Conservation (phyloP, 306 rosid species). For the Quercus glauca region DNA sequence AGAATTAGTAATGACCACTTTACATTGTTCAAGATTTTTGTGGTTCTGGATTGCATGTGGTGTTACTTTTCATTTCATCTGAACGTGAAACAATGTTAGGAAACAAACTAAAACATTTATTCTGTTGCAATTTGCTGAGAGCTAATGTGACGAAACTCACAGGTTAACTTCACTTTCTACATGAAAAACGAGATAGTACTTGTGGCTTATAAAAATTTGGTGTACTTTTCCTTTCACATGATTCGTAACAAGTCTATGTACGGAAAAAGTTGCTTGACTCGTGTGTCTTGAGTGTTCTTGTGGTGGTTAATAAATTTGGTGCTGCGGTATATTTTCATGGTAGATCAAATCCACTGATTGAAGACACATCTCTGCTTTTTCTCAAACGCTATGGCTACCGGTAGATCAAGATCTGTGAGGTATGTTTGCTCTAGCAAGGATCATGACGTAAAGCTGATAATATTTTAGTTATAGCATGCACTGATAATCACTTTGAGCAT, state of each 20-base stretch:
- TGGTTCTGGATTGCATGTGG: background rate
- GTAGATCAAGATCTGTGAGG: conserved; percentile 50
- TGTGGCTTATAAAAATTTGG: background rate
- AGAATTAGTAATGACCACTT: too few species aligned
- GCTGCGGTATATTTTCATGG: conserved; percentile 3
- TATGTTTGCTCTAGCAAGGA: conserved; percentile 8
- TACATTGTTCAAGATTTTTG: too few species aligned
- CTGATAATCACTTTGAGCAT: background rate
- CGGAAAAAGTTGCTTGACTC: conserved; percentile 3
- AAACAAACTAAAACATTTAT: background rate
- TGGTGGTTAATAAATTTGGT: conserved; percentile 9
- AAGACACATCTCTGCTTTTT: background rate
- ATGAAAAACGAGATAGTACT: background rate
- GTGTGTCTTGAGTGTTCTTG: conserved; percentile 32
- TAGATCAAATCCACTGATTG: conserved; percentile 15
- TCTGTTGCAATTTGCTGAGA: background rate
- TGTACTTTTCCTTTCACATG: conserved; percentile 44
- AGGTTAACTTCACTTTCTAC: conserved; percentile 15
- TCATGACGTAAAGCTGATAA: background rate
- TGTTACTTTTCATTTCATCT: background rate
- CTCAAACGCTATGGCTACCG: conserved; percentile 29
- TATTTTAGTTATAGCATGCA: background rate
- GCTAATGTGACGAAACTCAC: conserved; percentile 28
- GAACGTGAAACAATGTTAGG: background rate
- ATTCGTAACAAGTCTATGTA: conserved; percentile 21